Evolutionary conservation across 805 yeast species (phyloP).

Genomic region (Monosporozyma servazzii): DNA sequence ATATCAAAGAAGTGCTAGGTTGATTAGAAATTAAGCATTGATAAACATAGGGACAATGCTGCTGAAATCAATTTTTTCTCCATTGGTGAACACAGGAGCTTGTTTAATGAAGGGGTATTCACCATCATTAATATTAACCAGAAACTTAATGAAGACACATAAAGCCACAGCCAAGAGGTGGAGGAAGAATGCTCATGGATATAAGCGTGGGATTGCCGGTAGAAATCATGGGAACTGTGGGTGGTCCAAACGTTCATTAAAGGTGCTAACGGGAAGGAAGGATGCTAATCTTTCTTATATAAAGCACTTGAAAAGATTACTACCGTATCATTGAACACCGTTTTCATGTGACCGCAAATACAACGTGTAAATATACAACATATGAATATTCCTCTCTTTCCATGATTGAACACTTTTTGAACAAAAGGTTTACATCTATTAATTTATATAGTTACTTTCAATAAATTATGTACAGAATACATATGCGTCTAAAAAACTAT

Average conservation of each 20-base stretch:
- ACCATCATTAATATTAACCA: conserved; percentile 17
- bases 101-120: conserved; percentile 5
- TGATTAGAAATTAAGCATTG: neutral
- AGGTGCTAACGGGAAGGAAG: conserved; percentile 51
- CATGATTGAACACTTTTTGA: neutral
- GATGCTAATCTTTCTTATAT: conserved; percentile 48
- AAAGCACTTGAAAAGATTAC: conserved; percentile 46
- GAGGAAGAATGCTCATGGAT: conserved; percentile 62
- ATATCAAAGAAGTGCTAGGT: neutral
- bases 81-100: neutral
- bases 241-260: conserved; percentile 57
- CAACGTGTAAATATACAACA: neutral
- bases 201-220: conserved; percentile 67
- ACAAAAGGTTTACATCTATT: neutral
- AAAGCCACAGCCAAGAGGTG: conserved; percentile 84
- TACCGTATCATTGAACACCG: conserved; percentile 34
- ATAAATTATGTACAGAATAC: neutral
- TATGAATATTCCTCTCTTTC: neutral
- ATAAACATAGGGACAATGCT: neutral
- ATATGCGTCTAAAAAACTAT: neutral
- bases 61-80: conserved; percentile 2
- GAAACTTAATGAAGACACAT: conserved; percentile 59
- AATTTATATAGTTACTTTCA: neutral
- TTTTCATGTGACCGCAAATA: neutral
- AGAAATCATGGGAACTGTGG: conserved; percentile 91